Evolutionary conservation across 768 basidiomycete genomes (phyloP), one percentile per base, ranked within the genome.

Genomic region (Serendipita sp.): DNA sequence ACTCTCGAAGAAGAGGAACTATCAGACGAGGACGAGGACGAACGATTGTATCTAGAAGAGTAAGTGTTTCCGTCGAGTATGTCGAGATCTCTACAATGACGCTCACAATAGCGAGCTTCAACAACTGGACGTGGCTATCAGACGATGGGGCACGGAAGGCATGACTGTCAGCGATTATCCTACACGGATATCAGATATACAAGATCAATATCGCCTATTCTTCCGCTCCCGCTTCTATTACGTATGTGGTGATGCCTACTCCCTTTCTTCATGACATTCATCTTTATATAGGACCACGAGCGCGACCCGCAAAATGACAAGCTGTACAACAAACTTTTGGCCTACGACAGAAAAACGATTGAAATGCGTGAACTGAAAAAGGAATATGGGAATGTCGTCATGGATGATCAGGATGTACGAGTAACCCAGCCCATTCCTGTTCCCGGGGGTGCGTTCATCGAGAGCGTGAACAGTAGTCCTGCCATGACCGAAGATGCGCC

Each of bases 21-120:
- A 3, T n/a, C 23, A 10, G 55, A 60, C n/a, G 55, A 60, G n/a
- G 23, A 60, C 23, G 55, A 60, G 55, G 55, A 60, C n/a, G 55
- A 60, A 36, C 23, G 55, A 16, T 27, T 60, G 10, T 23, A 60
- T 34, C 55, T 60, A 29, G 55, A 60, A 34, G 55, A 60, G 55
- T 60, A 60, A 18, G 55, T 60, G 1, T 10, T 31, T 27, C 55
- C 1, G 16, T 60, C 10, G 33, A 1, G 33, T 6, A 31, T 31
- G 48, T 5, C 29, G 48, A 50, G 10, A 23, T 18, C n/a, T 27
- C 31, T 23, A 60, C 34, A 27, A 34, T 10, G 16, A 27, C 18
- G 6, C 18, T 52, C 6, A 6, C 10, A 5, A 23, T 27, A 60
- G 55, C 31, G 27, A 60, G n/a, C 18, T 60, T 10, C 16, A 31